Base-by-base conservation (phyloP, 2,329 filamentous ascomycete species). In the Venturia pyrina region DNA sequence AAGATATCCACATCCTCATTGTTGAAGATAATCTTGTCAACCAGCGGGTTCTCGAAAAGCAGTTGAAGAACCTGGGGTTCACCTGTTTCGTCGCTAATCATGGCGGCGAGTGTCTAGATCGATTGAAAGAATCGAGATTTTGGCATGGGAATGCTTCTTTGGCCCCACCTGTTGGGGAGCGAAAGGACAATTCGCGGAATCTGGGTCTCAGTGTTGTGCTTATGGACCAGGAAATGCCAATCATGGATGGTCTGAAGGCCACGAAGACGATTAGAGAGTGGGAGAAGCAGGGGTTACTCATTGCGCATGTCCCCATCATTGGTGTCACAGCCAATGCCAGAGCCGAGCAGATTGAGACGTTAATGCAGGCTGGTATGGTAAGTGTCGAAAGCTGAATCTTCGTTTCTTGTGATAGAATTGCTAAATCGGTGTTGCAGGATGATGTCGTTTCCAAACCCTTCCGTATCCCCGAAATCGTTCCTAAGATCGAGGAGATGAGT, bases 361-460 rank as follows among this genome's bases (percentile, higher is more conserved):
- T 78, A 32, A 67, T 76, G 0, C 73, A 69, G 5, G 76, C 72
- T 1, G 76, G 76, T 34, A 77, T 78, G 76, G 72, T 73, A 65
- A 66, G 71, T 67, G 32, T 43, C 41, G 41, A 43, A 43, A 1
- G 6, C 37, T 40, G 7, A 40, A 40, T 40, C 37, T 34, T 24
- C 43, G 17, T n/a, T 48, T 17, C 43, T 61, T 6, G 44, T 59
- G 21, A 10, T 17, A 21, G 40, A 24, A 5, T 62, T 62, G 44
- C 44, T 61, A 34, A 48, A 48, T 17, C 19, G 21, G 28, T 59
- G 10, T 8, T 64, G 66, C 64, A 79, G 78, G 80, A 82, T 67
- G 79, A 81, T 69, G 80, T 82, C 3, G 79, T 82, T 3, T 76
- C 73, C 37, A 82, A 82, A 68, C 80, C 80, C 0, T 82, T 82